Evolutionary conservation across 306 rosid species (phyloP), one percentile per base, ranked within the genome.

Genomic region (Sphenostylis stenocarpa): DNA sequence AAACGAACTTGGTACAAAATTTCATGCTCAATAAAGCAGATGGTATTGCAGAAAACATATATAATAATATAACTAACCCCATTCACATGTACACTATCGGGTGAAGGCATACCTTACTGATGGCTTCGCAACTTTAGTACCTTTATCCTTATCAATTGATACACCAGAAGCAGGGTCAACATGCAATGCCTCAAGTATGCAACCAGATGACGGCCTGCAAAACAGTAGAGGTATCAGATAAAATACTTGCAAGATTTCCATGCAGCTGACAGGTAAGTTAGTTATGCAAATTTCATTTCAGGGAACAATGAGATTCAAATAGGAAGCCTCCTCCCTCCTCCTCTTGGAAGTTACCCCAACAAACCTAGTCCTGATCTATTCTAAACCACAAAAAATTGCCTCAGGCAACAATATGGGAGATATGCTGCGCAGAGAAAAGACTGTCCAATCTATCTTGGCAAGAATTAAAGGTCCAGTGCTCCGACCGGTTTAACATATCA

Each of bases 101-200:
- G 63, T 39, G 65, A 43, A 17, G 65, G 24, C 77, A 82, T 88
- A 95, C 98, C 97, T 89, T 45, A 81, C 88, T 23, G 90, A 70
- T 47, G 91, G 97, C 80, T 96, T 95, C 72, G 64, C 60, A 64
- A 83, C 86, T 86, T 87, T 92, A 53, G 86, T 60, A 67, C 91
- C 77, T 85, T 89, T 91, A 62, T 89, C 98, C 83, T 91, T 92
- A 23, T 91, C 96, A 79, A 87, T 66, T 51, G 94, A 86, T 65
- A 88, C 94, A 71, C 96, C 96, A 16, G 99, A 96, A 48, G 99
- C 97, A 78, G 99, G 99, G 87, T 96, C 99, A n/a, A 92, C 86
- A 86, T 92, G 96, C 83, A 92, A 83, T 55, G 99, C 99, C 92
- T 96, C 99, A 7, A 96, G 99, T 87, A 92, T 92, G 69, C 83